Conservation (phyloP, 2,329 filamentous ascomycete species). For the Phyllosticta citribraziliensis region DNA sequence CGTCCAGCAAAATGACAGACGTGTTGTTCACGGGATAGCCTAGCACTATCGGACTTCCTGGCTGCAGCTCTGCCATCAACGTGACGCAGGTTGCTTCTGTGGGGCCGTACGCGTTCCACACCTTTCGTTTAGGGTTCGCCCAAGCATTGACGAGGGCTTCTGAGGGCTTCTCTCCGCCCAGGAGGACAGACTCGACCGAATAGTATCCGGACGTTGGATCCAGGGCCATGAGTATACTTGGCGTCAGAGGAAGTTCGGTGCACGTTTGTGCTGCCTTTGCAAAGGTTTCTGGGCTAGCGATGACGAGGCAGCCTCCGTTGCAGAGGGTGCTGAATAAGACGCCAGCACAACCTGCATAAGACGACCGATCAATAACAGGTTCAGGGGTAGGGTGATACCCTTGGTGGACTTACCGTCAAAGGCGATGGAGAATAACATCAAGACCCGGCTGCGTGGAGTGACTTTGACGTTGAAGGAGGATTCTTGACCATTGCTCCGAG, state of each 20-base stretch:
- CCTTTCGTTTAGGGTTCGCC: not conserved
- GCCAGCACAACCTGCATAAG: conserved; percentile 29
- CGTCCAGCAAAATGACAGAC: conserved; percentile 31
- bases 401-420: conserved; percentile 37
- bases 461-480: not conserved
- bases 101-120: conserved; percentile 10
- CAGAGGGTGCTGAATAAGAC: conserved; percentile 47
- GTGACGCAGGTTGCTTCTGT: conserved; percentile 7
- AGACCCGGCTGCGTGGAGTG: not conserved
- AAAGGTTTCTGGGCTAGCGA: not conserved
- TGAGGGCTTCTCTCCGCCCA: not conserved
- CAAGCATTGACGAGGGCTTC: not conserved
- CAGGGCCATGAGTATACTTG: conserved; percentile 5
- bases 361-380: not conserved
- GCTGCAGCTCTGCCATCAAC: conserved; percentile 6
- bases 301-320: conserved; percentile 5
- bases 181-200: not conserved
- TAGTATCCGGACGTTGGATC: not conserved
- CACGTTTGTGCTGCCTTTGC: not conserved
- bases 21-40: not conserved
- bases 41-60: conserved; percentile 4
- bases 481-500: not conserved
- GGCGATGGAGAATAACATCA: conserved; percentile 33
- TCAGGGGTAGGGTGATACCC: no score
- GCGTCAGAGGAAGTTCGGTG: not conserved